These are phyloP conservation scores for Curvularia sp. DNA, from an alignment of 2,329 filamentous ascomycete species.

Conservation along the genomic window DNA sequence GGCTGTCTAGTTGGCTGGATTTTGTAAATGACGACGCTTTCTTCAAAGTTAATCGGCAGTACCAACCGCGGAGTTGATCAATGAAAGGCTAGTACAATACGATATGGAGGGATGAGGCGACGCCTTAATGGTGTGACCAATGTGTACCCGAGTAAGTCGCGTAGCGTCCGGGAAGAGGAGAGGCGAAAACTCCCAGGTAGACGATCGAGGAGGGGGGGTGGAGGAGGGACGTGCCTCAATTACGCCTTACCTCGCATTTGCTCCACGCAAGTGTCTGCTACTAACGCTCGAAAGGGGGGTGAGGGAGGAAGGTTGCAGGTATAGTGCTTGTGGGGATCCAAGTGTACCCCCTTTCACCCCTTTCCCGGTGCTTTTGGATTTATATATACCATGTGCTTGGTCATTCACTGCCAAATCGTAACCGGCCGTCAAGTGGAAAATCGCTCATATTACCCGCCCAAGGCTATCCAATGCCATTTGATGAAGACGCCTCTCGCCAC, in stretches of 20 bases:
- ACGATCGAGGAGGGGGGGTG: constrained; percentile 5
- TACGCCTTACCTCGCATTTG: constrained; percentile 3
- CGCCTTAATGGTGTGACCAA: constrained; percentile 26
- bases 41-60: not conserved
- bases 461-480: not conserved
- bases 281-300: constrained; percentile 8
- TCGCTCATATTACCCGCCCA: not conserved
- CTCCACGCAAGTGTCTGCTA: not conserved
- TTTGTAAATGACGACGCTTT: not conserved
- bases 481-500: constrained; percentile 21
- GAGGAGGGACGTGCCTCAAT: constrained; percentile 21
- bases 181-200: constrained; percentile 23
- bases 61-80: constrained; percentile 11
- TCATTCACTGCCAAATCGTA: not conserved
- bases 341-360: not conserved
- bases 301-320: not conserved
- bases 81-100: constrained; percentile 20
- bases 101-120: constrained; percentile 21
- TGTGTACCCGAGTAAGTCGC: constrained; percentile 17
- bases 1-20: not conserved
- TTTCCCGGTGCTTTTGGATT: constrained; percentile 1
- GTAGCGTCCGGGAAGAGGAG: constrained; percentile 34
- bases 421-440: not conserved
- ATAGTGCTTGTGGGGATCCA: not conserved
- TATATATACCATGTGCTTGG: not conserved